phyloP scores from a whole-genome alignment of 495 filamentous ascomycete genomes.

The Penicillium arizonense region DNA sequence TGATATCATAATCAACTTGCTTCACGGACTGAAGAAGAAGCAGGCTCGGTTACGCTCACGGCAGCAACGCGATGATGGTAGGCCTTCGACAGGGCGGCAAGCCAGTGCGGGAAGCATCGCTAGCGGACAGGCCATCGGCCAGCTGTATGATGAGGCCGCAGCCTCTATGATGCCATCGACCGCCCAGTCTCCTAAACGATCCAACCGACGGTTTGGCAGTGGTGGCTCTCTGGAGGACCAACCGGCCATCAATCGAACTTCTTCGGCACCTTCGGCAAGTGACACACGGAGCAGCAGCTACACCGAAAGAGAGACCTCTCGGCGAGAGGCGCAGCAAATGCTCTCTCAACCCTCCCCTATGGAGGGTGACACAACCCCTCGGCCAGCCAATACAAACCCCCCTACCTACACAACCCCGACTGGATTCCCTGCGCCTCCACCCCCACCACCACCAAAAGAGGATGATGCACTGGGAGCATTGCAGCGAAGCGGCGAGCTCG shows the following conservation, averaged over 20 bases:
- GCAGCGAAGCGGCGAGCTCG: slow-evolving; percentile 88
- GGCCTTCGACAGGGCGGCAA: slow-evolving; percentile 53
- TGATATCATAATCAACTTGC: slow-evolving; percentile 96
- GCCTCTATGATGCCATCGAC: slow-evolving; percentile 24
- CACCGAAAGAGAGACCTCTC: slow-evolving; percentile 41
- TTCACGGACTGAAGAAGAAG: slow-evolving; percentile 94
- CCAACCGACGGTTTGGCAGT: slow-evolving; percentile 51
- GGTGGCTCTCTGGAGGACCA: slow-evolving; percentile 47
- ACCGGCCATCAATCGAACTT: slow-evolving; percentile 43
- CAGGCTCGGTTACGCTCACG: slow-evolving; percentile 86
- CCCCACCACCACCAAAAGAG: slow-evolving; percentile 75
- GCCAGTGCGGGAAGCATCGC: slow-evolving; percentile 65
- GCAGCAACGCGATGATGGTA: slow-evolving; percentile 63
- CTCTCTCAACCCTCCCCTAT: slow-evolving; percentile 60
- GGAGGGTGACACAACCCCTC: slow-evolving; percentile 38
- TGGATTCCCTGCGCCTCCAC: slow-evolving; percentile 59
- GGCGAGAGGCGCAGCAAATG: slow-evolving; percentile 50
- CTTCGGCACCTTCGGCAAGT: slow-evolving; percentile 27
- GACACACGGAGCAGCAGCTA: slow-evolving; percentile 32
- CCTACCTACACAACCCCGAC: slow-evolving; percentile 13
- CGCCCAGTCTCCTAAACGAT: slow-evolving; percentile 35
- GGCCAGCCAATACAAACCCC: slow-evolving; percentile 35
- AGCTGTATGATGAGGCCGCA: slow-evolving; percentile 61
- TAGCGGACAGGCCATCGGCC: slow-evolving; percentile 60
- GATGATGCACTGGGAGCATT: slow-evolving; percentile 89